Base-by-base conservation (phyloP, 2,329 filamentous ascomycete species). In the Cryphonectria parasitica region DNA sequence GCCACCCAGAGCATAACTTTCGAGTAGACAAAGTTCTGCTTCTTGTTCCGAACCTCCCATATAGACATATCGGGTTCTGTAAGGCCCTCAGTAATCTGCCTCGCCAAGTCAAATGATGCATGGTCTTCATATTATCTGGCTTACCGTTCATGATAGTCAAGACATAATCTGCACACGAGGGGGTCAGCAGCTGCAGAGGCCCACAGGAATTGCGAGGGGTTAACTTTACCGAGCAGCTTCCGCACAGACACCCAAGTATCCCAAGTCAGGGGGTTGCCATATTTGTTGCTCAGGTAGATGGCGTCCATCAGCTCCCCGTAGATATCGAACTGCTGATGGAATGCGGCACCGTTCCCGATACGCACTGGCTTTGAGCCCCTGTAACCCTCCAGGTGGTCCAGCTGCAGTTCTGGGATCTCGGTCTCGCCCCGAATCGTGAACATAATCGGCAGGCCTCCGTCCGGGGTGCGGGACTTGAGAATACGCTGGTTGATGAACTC, bases 1-100 rank as follows among this genome's bases (percentile, higher is more conserved):
- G 92, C 91, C 3, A 95, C 92, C 92, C 92, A 95, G 31, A 95
- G 85, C 90, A 94, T 92, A 73, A 95, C 86, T 77, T 94, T 93
- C n/a, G 90, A 92, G 80, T 94, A 95, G 19, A 90, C 88, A 74
- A 94, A 95, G 76, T 93, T 88, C 79, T 94, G 91, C 77, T 91
- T 91, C 76, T 89, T 83, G 74, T 92, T 92, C 58, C 92, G 88
- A 7, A 93, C 91, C 78, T 95, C 92, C 92, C 92, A 94, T 75
- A 94, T 95, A 2, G 91, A 93, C 91, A 94, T 94, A 77, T 95
- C 92, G 17, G 89, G 88, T 60, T 90, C 85, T 86, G 63, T 10
- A 10, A 25, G 17, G 6, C 43, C 43, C 64, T 78, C 70, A 75
- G 69, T 34, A 17, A 43, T 67, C 34, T 5, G 43, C 34, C 8